Base-by-base conservation (phyloP, 2,329 filamentous ascomycete genomes). In the Nothopassalora personata region DNA sequence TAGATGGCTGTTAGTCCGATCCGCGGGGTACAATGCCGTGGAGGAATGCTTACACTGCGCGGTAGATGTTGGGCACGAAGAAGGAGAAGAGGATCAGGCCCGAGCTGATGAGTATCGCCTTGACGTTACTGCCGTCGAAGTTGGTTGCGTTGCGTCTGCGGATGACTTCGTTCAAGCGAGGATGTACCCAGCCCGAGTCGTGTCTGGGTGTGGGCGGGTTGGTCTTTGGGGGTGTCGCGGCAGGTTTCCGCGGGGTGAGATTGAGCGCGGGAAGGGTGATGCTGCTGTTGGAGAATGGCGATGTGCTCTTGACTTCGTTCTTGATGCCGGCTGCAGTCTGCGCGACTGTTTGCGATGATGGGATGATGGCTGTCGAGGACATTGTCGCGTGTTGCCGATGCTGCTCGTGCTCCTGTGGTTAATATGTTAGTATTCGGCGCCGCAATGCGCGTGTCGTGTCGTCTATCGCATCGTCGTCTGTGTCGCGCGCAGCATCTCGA, bases 141-240 rank as follows among this genome's bases (percentile, higher is more conserved):
- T 82, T 89, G 13, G 86, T 85, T 19, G 86, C 87, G 72, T 90
- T 87, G 71, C 91, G 89, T 54, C 94, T 86, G 63, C 83, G 83
- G 15, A 89, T 86, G 71, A 99, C 95, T 75, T 97, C 93, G 69
- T 91, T 83, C 64, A 97, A 82, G 63, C 88, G 86, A 34, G 94
- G 94, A 73, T 99, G 94, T 70, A 86, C 85, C 93, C 94, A 99
- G 63, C 64, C 60, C 19, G 47, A 30, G 11, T 59, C 47, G 71
- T 87, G 90, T 57, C 93, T 92, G 4, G 77, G 70, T 7, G 70
- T 70, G 19, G 65, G 59, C 5, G 65, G 60, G 23, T 63, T 67
- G n/a, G 58, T n/a, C 34, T 60, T 61, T 46, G 63, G 60, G n/a
- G 58, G 54, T 13, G 63, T 54, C 15, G 62, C 30, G 28, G 47